Conservation (phyloP, 352 stramenopile genomes). For the Phytophthora pinifolia region DNA sequence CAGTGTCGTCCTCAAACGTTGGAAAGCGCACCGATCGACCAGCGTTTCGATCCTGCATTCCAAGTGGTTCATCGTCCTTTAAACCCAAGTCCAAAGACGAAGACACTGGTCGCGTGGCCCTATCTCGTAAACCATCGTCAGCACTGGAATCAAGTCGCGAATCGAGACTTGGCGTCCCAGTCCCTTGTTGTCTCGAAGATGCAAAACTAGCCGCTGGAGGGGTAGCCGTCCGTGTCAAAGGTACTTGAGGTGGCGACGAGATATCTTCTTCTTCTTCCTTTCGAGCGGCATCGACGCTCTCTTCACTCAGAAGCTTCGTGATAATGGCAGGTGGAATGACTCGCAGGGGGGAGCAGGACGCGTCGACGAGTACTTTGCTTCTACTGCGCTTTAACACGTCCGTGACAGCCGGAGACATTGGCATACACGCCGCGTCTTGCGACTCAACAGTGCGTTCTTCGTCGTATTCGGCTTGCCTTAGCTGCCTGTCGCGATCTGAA, state of each 20-base stretch:
- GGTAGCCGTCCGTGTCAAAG: slow-evolving; percentile 2
- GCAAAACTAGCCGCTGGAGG: slow-evolving; percentile 1
- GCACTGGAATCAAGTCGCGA: slow-evolving; percentile 11
- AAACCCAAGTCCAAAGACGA: slow-evolving; percentile 12
- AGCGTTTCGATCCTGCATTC: slow-evolving; percentile 15
- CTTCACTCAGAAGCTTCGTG: neutral
- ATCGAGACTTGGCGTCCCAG: slow-evolving; percentile 30
- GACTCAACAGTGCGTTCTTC: slow-evolving; percentile 3
- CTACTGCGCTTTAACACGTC: slow-evolving; percentile 16
- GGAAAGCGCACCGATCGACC: slow-evolving; percentile 30
- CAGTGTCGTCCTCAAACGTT: slow-evolving; percentile 61
- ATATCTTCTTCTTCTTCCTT: slow-evolving; percentile 9
- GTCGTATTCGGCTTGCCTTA: slow-evolving; percentile 1
- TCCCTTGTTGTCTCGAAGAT: slow-evolving; percentile 5
- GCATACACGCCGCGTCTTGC: slow-evolving; percentile 16
- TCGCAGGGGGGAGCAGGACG: slow-evolving; percentile 31
- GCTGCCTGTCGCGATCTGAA: slow-evolving; percentile 12
- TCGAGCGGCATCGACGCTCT: neutral
- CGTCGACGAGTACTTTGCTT: slow-evolving; percentile 26
- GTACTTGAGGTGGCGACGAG: slow-evolving; percentile 3
- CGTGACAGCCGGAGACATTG: slow-evolving; percentile 12
- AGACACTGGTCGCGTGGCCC: neutral
- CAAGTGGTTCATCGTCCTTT: slow-evolving; percentile 17
- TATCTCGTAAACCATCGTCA: neutral
- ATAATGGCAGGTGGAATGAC: slow-evolving; percentile 22